Evolutionary conservation across 805 yeast genomes (phyloP), one percentile per base, ranked within the genome.

Genomic region (Starmerella vaccinii): DNA sequence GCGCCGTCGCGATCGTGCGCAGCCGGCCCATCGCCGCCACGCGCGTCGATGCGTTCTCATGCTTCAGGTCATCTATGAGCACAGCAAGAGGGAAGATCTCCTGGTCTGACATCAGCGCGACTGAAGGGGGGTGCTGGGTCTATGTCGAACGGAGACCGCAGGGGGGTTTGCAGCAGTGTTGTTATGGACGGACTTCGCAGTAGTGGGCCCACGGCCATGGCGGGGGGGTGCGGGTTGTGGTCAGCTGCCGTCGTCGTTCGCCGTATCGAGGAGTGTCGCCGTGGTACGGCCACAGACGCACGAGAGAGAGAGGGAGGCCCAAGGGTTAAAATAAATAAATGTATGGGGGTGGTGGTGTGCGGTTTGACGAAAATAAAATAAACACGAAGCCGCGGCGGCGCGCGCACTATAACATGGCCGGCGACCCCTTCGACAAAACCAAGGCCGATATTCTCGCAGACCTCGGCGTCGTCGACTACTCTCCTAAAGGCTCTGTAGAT

Each of bases 21-120:
- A 94, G 73, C 59, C 92, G 80, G 61, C 84, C 84, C 95, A 92
- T 89, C 40, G 97, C 97, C 57, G 82, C 86, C 21, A 92, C 90
- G 54, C 99, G 76, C 62, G 89, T 83, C 23, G 95, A 77, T 35
- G 90, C 90, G 65, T 92, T 98, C 64, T 92, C 98, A 66, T 90
- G 97, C 69, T 85, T 85, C 67, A 92, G 76, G 68, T 94, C 99
- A 66, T 94, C 98, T 86, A 92, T 88, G 53, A 92, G 76, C 59
- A 92, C 76, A 15, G 98, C 98, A 68, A 92, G 77, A 41, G 99
- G 98, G 63, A 86, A 90, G 51, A 92, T 76, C 60, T 82, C 88
- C 63, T 81, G 68, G 47, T 50, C 56, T 6, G 58, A 45, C 58
- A 55, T 55, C 23, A 48, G 4, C 8, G 8, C 18, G 13, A 24